Evolutionary conservation across 108 stramenopile species (phyloP).

Genomic region (Conticribra weissflogii): DNA sequence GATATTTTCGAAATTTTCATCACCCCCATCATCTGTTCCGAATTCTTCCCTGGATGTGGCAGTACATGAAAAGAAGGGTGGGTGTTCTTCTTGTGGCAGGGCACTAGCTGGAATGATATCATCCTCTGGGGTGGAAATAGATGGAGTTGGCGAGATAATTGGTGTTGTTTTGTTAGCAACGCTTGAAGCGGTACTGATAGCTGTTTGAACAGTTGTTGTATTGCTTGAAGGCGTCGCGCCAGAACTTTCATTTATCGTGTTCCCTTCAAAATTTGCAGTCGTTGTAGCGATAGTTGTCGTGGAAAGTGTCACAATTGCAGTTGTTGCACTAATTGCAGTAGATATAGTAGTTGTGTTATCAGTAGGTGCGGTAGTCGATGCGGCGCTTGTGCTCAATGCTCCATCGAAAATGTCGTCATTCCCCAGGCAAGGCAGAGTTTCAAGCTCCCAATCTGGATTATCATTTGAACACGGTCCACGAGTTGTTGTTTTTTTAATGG

Average conservation of each 20-base stretch:
- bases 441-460: constrained; percentile 10
- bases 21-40: background rate
- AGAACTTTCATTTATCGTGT: too few relatives aligned
- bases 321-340: background rate
- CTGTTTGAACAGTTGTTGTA: too few relatives aligned
- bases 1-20: background rate
- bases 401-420: constrained; percentile 10
- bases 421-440: constrained; percentile 5
- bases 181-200: too few relatives aligned
- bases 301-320: too few relatives aligned
- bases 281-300: too few relatives aligned
- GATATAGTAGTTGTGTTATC: background rate
- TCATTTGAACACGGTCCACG: constrained; percentile 15
- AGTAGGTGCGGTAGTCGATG: background rate
- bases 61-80: constrained; percentile 2
- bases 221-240: too few relatives aligned
- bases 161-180: too few relatives aligned
- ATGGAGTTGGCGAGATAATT: background rate
- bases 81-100: background rate
- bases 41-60: background rate
- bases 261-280: too few relatives aligned
- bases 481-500: background rate
- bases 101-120: too few relatives aligned
- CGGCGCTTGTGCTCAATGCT: background rate
- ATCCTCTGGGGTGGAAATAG: too few relatives aligned